phyloP scores from a whole-genome alignment of 306 rosid genomes.

The Senna tora region DNA sequence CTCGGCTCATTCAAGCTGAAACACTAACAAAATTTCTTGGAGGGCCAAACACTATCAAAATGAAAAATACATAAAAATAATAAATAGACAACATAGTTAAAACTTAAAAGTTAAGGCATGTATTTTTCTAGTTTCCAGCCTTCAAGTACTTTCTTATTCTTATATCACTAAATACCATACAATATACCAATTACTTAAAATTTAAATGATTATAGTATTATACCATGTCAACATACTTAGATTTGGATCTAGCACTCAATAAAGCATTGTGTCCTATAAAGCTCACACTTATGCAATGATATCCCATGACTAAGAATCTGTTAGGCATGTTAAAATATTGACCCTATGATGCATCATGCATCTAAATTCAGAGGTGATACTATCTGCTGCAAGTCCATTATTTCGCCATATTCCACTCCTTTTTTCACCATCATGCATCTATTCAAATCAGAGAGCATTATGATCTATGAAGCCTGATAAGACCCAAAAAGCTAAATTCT shows the following conservation, averaged over 20 bases:
- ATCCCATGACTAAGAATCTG: background rate
- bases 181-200: background rate
- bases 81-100: background rate
- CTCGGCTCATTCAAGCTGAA: too few relatives aligned
- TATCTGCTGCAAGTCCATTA: slow-evolving; percentile 17
- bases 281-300: background rate
- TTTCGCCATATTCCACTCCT: slow-evolving; percentile 14
- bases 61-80: background rate
- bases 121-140: background rate
- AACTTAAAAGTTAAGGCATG: background rate
- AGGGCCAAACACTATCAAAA: background rate
- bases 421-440: too few relatives aligned
- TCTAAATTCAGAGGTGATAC: background rate
- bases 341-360: slow-evolving; percentile 3
- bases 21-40: background rate
- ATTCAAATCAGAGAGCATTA: too few relatives aligned
- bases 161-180: background rate
- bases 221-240: slow-evolving; percentile 6
- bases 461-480: slow-evolving; percentile 23
- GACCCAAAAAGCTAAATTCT: background rate
- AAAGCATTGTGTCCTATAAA: background rate
- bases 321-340: background rate
- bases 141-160: too few relatives aligned
- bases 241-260: background rate
- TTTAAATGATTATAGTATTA: background rate